Evolutionary conservation across 2,329 filamentous ascomycete species (phyloP).

Genomic region (Colletotrichum tofieldiae): DNA sequence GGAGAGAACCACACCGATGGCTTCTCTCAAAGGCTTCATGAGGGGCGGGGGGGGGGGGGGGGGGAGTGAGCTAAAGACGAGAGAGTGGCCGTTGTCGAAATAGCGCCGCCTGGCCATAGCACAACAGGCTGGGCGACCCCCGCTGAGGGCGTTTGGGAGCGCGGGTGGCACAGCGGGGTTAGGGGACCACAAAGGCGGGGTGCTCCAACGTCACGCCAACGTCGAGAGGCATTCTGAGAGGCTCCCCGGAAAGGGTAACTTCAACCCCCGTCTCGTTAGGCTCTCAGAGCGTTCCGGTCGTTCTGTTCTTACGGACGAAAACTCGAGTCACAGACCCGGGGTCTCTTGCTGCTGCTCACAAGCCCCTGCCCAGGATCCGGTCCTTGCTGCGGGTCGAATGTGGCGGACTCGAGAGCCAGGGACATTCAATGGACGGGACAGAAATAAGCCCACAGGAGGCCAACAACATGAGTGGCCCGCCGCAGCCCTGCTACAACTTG

Average conservation of each 20-base stretch:
- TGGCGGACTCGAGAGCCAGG: too few relatives aligned
- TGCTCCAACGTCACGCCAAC: conserved; percentile 9
- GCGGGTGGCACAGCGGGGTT: conserved; percentile 27
- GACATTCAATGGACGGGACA: not conserved
- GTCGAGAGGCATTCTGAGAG: not conserved
- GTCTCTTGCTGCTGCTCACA: not conserved
- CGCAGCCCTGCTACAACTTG: not conserved
- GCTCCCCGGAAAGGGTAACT: not conserved
- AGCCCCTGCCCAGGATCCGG: not conserved
- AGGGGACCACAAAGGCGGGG: conserved; percentile 24
- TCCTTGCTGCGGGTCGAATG: not conserved
- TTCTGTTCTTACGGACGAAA: not conserved
- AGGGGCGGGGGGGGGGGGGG: not conserved
- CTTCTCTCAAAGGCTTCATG: too few relatives aligned
- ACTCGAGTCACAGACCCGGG: not conserved
- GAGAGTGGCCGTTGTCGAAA: not conserved
- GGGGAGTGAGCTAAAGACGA: not conserved
- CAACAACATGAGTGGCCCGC: not conserved
- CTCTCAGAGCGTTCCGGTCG: not conserved
- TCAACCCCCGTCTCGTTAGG: not conserved
- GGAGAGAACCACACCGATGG: not conserved
- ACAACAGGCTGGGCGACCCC: not conserved
- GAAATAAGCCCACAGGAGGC: not conserved
- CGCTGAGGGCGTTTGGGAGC: conserved; percentile 16
- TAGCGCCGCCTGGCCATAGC: not conserved